phyloP scores from a whole-genome alignment of 345 rosid species.

The Salix koriyanagi region DNA sequence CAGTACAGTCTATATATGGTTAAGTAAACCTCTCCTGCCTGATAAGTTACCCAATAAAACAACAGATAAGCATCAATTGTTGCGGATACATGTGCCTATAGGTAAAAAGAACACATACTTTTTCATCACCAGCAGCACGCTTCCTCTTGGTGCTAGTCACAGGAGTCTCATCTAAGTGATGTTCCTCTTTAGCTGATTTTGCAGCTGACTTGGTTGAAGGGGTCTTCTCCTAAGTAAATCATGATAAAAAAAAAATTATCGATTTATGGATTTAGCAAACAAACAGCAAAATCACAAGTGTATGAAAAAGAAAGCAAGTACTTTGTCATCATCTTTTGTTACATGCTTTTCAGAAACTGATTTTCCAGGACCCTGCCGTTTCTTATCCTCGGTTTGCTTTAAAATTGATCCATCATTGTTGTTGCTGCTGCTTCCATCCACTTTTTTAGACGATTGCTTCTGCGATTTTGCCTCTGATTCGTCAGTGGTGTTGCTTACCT shows the following conservation, averaged over 20 bases:
- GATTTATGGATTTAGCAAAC: neutral
- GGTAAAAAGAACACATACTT: slow-evolving; percentile 32
- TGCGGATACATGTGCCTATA: neutral
- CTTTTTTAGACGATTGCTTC: slow-evolving; percentile 41
- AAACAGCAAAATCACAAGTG: slow-evolving; percentile 1
- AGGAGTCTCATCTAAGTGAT: slow-evolving; percentile 50
- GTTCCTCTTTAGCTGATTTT: slow-evolving; percentile 46
- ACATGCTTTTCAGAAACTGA: slow-evolving; percentile 38
- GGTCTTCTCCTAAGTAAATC: slow-evolving; percentile 39
- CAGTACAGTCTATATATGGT: neutral
- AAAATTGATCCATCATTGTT: slow-evolving; percentile 43
- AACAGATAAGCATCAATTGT: neutral
- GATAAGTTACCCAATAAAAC: neutral
- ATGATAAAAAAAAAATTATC: neutral
- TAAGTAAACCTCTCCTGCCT: neutral
- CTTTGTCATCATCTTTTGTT: slow-evolving; percentile 52
- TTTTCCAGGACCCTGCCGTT: slow-evolving; percentile 45
- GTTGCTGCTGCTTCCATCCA: slow-evolving; percentile 32
- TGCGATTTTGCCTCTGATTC: slow-evolving; percentile 34
- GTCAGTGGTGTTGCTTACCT: slow-evolving; percentile 36
- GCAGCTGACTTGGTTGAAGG: slow-evolving; percentile 51
- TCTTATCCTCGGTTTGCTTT: slow-evolving; percentile 50
- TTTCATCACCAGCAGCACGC: slow-evolving; percentile 49
- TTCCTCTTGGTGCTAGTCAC: slow-evolving; percentile 56
- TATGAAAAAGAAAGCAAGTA: slow-evolving; percentile 10